These are phyloP conservation scores for Clitocybe nebularis DNA, from an alignment of 1,284 basidiomycete species.

Conservation along the genomic window DNA sequence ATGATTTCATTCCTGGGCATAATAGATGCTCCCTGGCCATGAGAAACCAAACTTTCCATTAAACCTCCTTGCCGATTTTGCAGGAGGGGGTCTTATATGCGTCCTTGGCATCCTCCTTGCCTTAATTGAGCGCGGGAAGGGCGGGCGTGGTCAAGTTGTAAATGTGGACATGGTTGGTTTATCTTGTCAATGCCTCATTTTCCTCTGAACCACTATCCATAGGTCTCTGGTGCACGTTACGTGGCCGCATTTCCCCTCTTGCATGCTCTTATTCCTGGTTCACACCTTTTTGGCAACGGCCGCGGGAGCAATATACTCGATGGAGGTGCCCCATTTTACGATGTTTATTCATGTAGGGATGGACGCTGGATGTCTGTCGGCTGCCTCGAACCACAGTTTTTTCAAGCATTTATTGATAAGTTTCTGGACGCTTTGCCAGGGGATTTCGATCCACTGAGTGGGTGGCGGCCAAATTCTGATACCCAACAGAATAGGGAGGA, in stretches of 20 bases:
- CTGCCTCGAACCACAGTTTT: constrained; percentile 73
- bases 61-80: constrained; percentile 81
- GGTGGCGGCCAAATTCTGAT: constrained; percentile 51
- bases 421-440: constrained; percentile 51
- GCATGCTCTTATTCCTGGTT: constrained; percentile 35
- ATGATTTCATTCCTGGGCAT: not conserved
- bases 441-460: constrained; percentile 33
- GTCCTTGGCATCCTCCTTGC: constrained; percentile 75
- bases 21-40: constrained; percentile 64
- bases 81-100: constrained; percentile 75
- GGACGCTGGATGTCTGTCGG: constrained; percentile 75
- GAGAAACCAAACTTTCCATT: constrained; percentile 71
- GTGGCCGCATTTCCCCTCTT: constrained; percentile 69
- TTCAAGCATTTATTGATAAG: constrained; percentile 50
- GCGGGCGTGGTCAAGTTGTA: constrained; percentile 72
- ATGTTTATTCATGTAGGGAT: constrained; percentile 70
- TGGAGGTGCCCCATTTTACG: constrained; percentile 79
- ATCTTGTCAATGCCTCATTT: not conserved
- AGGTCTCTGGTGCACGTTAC: constrained; percentile 81
- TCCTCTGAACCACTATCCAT: not conserved
- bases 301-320: constrained; percentile 68
- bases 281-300: constrained; percentile 36
- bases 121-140: constrained; percentile 60
- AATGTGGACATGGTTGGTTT: constrained; percentile 69
- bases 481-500: constrained; percentile 47